phyloP scores from a whole-genome alignment of 1,139 yeast species.

The Saccharomyces pastorianus region DNA sequence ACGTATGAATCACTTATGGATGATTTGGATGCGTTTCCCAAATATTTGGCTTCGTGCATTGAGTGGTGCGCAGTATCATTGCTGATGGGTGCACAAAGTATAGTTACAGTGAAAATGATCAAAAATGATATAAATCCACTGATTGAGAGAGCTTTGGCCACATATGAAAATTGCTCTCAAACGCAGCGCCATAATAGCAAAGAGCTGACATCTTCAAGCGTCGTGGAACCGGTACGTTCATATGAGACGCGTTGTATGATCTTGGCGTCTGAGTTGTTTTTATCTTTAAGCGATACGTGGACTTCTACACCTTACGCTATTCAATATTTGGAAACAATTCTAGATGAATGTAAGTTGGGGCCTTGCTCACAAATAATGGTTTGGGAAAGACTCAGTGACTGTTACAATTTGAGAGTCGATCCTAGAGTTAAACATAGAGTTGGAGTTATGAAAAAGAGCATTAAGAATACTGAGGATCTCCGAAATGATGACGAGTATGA shows the following conservation, averaged over 20 bases:
- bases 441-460: conserved; percentile 6
- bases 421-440: conserved; percentile 24
- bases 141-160: conserved; percentile 40
- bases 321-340: conserved; percentile 34
- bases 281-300: conserved; percentile 36
- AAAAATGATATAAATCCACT: conserved; percentile 53
- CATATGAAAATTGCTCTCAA: conserved; percentile 24
- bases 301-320: conserved; percentile 36
- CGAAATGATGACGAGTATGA: conserved; percentile 20
- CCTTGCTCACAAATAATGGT: conserved; percentile 36
- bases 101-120: conserved; percentile 51
- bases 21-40: conserved; percentile 47
- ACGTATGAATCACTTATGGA: conserved; percentile 77
- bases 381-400: conserved; percentile 42
- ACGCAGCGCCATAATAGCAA: conserved; percentile 8
- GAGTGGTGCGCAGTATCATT: conserved; percentile 79
- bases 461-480: conserved; percentile 9
- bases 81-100: conserved; percentile 58
- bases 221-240: conserved; percentile 22
- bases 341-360: conserved; percentile 30
- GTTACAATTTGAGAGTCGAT: conserved; percentile 32
- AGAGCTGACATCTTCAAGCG: conserved; percentile 9
- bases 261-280: conserved; percentile 33
- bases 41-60: conserved; percentile 71
- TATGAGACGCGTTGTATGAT: conserved; percentile 36